Conservation (phyloP, 2,329 filamentous ascomycete species). For the Exserohilum rostratum region DNA sequence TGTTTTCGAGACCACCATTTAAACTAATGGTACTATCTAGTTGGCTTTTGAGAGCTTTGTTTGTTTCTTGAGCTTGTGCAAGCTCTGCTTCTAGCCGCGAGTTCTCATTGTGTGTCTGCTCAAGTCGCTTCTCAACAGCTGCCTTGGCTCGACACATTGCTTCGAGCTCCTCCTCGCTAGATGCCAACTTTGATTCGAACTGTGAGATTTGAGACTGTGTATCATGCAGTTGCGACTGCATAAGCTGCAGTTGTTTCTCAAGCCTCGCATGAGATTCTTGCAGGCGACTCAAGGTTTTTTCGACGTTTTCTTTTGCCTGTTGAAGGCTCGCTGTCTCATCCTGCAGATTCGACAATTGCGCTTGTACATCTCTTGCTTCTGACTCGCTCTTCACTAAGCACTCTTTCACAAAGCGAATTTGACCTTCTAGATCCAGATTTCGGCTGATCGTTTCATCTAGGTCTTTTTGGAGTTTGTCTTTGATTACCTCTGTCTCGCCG, state of each 20-base stretch:
- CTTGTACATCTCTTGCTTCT: conserved; percentile 13
- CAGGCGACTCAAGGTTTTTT: conserved; percentile 22
- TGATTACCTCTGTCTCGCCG: conserved; percentile 8
- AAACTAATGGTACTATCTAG: conserved; percentile 10
- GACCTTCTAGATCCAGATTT: conserved; percentile 10
- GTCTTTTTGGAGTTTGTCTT: conserved; percentile 11
- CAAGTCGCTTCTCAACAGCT: conserved; percentile 23
- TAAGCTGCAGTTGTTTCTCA: conserved; percentile 18
- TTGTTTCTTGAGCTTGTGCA: conserved; percentile 14
- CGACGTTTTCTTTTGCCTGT: conserved; percentile 27
- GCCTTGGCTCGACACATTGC: conserved; percentile 20
- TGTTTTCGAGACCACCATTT: conserved; percentile 25
- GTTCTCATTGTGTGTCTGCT: conserved; percentile 19
- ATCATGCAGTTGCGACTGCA: conserved; percentile 19
- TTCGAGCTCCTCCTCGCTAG: conserved; percentile 26
- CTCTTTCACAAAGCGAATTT: conserved; percentile 15
- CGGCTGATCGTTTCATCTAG: conserved; percentile 9
- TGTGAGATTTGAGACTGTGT: conserved; percentile 17
- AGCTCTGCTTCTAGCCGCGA: conserved; percentile 29
- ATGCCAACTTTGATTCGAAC: conserved; percentile 15
- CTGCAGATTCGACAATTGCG: conserved; percentile 24
- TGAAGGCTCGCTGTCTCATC: conserved; percentile 17
- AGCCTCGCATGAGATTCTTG: conserved; percentile 24
- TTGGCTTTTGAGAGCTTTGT: conserved; percentile 14
- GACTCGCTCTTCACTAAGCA: conserved; percentile 19